A percentile compares a stretch with the other conserved stretches of the same genome.
Conservation (phyloP, 177 flowering plant genomes). For the Vitis hybrid region DNA sequence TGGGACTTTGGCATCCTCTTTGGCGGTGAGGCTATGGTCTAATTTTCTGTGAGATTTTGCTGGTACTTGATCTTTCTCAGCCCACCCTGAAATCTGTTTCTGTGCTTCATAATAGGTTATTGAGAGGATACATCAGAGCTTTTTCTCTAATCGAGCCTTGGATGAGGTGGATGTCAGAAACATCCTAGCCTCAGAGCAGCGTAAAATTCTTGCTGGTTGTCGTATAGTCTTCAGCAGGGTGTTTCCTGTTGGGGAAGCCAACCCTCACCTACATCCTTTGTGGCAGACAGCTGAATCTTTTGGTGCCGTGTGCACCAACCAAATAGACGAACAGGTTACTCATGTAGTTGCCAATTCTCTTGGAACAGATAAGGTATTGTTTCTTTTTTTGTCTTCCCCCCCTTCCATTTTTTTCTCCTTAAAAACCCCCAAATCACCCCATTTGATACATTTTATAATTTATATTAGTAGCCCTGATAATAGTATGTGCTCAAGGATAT, state of each 20-base stretch:
- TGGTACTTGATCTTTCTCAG: not conserved
- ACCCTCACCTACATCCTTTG: constrained; percentile 84
- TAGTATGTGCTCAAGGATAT: too few relatives aligned
- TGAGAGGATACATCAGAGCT: constrained; percentile 76
- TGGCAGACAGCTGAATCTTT: constrained; percentile 98
- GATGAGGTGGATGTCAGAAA: constrained; percentile 85
- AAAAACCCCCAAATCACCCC: too few relatives aligned
- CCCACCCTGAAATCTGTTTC: not conserved
- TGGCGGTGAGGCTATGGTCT: constrained; percentile 55
- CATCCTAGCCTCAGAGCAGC: constrained; percentile 79
- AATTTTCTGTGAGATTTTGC: not conserved
- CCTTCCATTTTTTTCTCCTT: not conserved
- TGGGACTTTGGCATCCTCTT: constrained; percentile 87
- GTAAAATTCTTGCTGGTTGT: constrained; percentile 77
- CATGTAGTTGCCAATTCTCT: constrained; percentile 94
- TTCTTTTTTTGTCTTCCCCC: not conserved
- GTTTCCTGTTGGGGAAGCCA: constrained; percentile 84
- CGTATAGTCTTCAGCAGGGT: constrained; percentile 89
- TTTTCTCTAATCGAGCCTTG: constrained; percentile 64
- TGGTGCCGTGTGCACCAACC: constrained; percentile 90
- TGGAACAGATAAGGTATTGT: constrained; percentile 92
- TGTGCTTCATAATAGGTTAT: constrained; percentile 65
- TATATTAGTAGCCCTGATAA: too few relatives aligned
- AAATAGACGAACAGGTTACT: constrained; percentile 94
- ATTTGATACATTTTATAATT: too few relatives aligned